Evolutionary conservation across 2,329 filamentous ascomycete species (phyloP).

Genomic region (Ceratocystis lukuohia): DNA sequence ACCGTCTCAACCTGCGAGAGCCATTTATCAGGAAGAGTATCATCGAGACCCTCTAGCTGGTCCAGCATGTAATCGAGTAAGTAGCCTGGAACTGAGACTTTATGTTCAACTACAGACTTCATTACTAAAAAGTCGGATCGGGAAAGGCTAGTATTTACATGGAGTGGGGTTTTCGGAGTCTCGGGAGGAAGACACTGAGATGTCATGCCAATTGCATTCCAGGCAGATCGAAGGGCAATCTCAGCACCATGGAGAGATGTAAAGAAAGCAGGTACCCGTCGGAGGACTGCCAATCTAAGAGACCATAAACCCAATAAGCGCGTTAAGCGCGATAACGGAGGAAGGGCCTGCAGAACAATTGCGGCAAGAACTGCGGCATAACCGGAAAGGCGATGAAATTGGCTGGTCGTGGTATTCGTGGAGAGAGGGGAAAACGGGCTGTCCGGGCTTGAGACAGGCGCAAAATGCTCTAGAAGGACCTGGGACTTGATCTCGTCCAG

Average conservation of each 20-base stretch:
- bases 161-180: slow-evolving; percentile 4
- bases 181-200: slow-evolving; percentile 14
- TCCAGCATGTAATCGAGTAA: slow-evolving; percentile 78
- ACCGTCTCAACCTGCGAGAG: slow-evolving; percentile 71
- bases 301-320: slow-evolving; percentile 66
- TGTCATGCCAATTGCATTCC: slow-evolving; percentile 43
- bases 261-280: slow-evolving; percentile 57
- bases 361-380: slow-evolving; percentile 72
- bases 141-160: slow-evolving; percentile 24
- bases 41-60: slow-evolving; percentile 65
- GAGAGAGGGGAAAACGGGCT: slow-evolving; percentile 32
- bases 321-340: slow-evolving; percentile 61
- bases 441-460: slow-evolving; percentile 35
- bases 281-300: slow-evolving; percentile 59
- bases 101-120: slow-evolving; percentile 49
- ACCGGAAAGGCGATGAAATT: slow-evolving; percentile 8
- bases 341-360: slow-evolving; percentile 78
- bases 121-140: slow-evolving; percentile 43
- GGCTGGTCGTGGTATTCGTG: slow-evolving; percentile 22
- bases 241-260: slow-evolving; percentile 52
- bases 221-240: slow-evolving; percentile 50
- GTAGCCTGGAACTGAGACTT: slow-evolving; percentile 55
- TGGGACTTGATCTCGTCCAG: slow-evolving; percentile 83
- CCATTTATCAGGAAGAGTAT: slow-evolving; percentile 77
- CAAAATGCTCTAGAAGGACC: slow-evolving; percentile 67